Base-by-base conservation (phyloP, 2,329 filamentous ascomycete genomes). In the Cladophialophora immunda region DNA sequence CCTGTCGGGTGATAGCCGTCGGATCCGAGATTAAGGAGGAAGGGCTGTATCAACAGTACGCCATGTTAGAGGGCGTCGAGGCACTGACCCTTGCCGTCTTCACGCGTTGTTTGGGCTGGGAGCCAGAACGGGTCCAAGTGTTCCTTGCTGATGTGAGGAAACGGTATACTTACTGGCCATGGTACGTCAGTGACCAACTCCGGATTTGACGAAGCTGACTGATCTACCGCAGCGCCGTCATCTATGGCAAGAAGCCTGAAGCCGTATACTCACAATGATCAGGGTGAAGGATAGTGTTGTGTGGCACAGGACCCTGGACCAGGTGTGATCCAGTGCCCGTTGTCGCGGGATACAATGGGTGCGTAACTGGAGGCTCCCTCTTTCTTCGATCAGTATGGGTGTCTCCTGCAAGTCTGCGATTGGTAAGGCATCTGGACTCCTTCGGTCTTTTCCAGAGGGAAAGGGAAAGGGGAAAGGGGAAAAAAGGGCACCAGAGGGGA, bases 1-100 rank as follows among this genome's bases (percentile, higher is more conserved):
- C 76, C 76, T 0, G 70, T 75, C n/a, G 75, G 74, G 3, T 69
- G 70, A 15, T 78, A 76, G 76, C 74, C 74, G 5, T 74, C 74
- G 30, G 73, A 77, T 55, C 68, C 47, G 4, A 30, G 30, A 9
- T 4, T 67, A 67, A 59, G 41, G 61, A 64, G 22, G 62, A 61
- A 15, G 65, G 61, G 5, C 4, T 41, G 45, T 25, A 52, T 55
- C 60, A 64, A 30, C 60, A 64, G 34, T 32, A 55, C 15, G 60
- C 55, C n/a, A 53, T 67, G 60, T 15, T 67, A 30, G 61, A 67
- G 29, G 62, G 62, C 38, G 27, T 68, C 38, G 53, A 65, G 32
- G 62, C 50, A 22, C 19, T 65, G 57, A 60, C 56, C 15, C 56
- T 65, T 29, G 62, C 58, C 41, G 34, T 65, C 41, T 68, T 65